These are phyloP conservation scores for Achlya hypogyna DNA, from an alignment of 352 stramenopile species.

Conservation along the genomic window DNA sequence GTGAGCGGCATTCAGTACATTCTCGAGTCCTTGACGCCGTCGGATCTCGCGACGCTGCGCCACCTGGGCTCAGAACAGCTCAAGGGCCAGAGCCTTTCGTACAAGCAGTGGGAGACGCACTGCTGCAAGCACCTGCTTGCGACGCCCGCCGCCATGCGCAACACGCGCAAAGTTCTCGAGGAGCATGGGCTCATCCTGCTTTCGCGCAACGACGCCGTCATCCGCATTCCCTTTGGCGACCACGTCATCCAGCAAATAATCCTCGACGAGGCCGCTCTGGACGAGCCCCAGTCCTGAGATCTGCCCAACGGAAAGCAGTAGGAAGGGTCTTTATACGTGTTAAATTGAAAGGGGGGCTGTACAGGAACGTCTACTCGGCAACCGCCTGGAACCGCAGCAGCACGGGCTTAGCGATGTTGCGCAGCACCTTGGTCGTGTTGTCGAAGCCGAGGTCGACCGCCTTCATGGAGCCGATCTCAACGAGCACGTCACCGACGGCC, in stretches of 20 bases:
- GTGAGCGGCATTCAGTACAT: constrained; percentile 50
- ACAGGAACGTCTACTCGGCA: constrained; percentile 3
- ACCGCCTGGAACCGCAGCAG: constrained; percentile 61
- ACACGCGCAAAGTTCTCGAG: neutral
- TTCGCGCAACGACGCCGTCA: neutral
- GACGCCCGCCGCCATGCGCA: constrained; percentile 11
- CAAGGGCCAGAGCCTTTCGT: neutral
- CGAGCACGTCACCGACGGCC: constrained; percentile 62
- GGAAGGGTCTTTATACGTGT: too few relatives aligned
- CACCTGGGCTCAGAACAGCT: constrained; percentile 12
- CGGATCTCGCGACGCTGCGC: constrained; percentile 38
- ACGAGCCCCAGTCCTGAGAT: too few relatives aligned
- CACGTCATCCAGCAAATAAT: constrained; percentile 16
- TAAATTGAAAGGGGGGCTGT: too few relatives aligned
- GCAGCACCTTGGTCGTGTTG: constrained; percentile 55
- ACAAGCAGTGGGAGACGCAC: constrained; percentile 7
- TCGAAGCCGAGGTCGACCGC: constrained; percentile 64
- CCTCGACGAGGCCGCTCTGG: neutral
- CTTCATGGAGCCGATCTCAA: constrained; percentile 67
- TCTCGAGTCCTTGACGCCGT: constrained; percentile 50
- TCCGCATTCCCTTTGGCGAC: constrained; percentile 17
- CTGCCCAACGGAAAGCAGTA: too few relatives aligned
- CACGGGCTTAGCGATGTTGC: constrained; percentile 65
- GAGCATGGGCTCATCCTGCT: constrained; percentile 10
- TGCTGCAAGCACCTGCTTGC: constrained; percentile 13